phyloP scores from a whole-genome alignment of 257 asterid genomes.

The Fraxinus anomala region DNA sequence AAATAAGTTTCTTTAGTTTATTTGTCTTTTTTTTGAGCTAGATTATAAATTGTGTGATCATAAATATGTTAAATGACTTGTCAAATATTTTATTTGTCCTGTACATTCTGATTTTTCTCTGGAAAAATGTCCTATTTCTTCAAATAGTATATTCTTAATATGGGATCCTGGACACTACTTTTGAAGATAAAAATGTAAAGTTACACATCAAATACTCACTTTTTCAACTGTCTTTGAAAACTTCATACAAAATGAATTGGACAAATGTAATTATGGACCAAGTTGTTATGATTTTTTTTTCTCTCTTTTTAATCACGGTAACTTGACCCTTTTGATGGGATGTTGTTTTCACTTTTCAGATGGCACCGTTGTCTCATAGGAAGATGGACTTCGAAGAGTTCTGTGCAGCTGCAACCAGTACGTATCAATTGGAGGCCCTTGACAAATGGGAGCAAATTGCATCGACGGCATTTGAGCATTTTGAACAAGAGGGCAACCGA shows the following conservation, averaged over 20 bases:
- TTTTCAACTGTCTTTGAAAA: background rate
- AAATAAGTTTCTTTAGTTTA: background rate
- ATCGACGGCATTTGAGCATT: slow-evolving; percentile 64
- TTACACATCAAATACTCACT: background rate
- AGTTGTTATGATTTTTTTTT: background rate
- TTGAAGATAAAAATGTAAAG: background rate
- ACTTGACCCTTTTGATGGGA: background rate
- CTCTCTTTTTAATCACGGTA: background rate
- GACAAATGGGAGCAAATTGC: slow-evolving; percentile 87
- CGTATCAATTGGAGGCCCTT: slow-evolving; percentile 81
- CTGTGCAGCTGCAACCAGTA: slow-evolving; percentile 87
- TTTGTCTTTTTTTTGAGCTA: background rate
- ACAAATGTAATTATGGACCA: background rate
- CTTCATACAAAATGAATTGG: background rate
- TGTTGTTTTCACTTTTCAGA: slow-evolving; percentile 35
- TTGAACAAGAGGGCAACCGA: slow-evolving; percentile 83
- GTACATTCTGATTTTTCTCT: background rate
- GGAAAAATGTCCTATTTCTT: background rate
- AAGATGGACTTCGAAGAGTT: slow-evolving; percentile 86
- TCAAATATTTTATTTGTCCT: background rate
- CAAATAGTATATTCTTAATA: too few relatives aligned
- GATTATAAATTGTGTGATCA: background rate
- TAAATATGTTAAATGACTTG: background rate
- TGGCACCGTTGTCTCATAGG: slow-evolving; percentile 70
- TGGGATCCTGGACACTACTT: background rate